Conservation (phyloP, 2,329 filamentous ascomycete genomes). For the Penicillium brasilianum region DNA sequence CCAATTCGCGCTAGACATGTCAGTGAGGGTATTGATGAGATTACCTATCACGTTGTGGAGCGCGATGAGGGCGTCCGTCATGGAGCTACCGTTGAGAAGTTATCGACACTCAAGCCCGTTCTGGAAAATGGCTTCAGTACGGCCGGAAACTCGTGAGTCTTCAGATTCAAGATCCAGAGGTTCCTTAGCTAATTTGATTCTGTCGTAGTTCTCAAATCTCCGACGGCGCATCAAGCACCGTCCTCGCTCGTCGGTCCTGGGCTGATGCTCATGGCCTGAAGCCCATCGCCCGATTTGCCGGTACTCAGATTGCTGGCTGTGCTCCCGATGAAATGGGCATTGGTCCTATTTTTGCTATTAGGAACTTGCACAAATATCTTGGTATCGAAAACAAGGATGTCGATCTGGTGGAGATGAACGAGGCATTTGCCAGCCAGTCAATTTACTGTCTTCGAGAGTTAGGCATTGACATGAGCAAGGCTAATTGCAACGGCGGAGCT, state of each 20-base stretch:
- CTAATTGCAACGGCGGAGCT: constrained; percentile 90
- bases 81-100: constrained; percentile 78
- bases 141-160: constrained; percentile 61
- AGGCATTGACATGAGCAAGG: constrained; percentile 64
- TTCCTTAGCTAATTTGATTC: not conserved
- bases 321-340: constrained; percentile 95
- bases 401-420: constrained; percentile 89
- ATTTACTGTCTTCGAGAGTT: constrained; percentile 81
- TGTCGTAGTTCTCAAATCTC: constrained; percentile 31
- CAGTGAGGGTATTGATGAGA: constrained; percentile 74
- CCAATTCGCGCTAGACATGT: constrained; percentile 81
- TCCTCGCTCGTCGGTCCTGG: constrained; percentile 89
- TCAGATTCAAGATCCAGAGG: not conserved
- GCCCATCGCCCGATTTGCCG: constrained; percentile 88
- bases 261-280: constrained; percentile 81
- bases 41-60: constrained; percentile 61
- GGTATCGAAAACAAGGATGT: constrained; percentile 77
- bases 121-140: constrained; percentile 84
- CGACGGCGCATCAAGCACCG: constrained; percentile 71
- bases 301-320: constrained; percentile 83
- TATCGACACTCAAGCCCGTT: constrained; percentile 81
- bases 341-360: constrained; percentile 59
- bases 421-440: constrained; percentile 94
- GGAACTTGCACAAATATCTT: constrained; percentile 78
- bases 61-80: constrained; percentile 83